These are phyloP conservation scores for Hypoxylon lienhwacheense DNA, from an alignment of 495 filamentous ascomycete species.

Conservation along the genomic window DNA sequence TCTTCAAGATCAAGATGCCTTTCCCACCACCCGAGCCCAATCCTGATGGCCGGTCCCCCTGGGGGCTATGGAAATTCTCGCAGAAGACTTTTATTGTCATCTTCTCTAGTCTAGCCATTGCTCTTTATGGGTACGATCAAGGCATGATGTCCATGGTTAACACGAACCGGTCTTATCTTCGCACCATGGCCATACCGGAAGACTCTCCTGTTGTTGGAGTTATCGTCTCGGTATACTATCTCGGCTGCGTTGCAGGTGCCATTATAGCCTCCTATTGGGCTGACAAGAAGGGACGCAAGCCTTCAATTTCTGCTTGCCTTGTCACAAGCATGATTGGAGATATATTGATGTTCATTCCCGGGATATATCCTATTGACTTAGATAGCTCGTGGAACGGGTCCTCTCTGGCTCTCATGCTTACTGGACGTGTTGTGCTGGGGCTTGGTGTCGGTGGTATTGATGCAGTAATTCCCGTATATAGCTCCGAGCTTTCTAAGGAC, in stretches of 20 bases:
- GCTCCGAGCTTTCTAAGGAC: slow-evolving; percentile 54
- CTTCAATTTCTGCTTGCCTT: slow-evolving; percentile 53
- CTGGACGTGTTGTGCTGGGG: slow-evolving; percentile 57
- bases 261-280: slow-evolving; percentile 52
- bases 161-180: slow-evolving; percentile 57
- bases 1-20: no score
- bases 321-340: slow-evolving; percentile 54
- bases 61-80: background rate
- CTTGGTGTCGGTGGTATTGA: slow-evolving; percentile 62
- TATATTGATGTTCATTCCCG: slow-evolving; percentile 57
- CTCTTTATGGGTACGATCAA: slow-evolving; percentile 61
- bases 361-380: slow-evolving; percentile 41
- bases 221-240: slow-evolving; percentile 62
- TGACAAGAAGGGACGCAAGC: slow-evolving; percentile 54
- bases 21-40: background rate
- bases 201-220: slow-evolving; percentile 55
- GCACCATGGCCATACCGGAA: slow-evolving; percentile 55
- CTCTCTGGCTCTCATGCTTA: slow-evolving; percentile 53
- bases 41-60: background rate
- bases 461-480: slow-evolving; percentile 59
- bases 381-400: slow-evolving; percentile 37
- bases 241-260: slow-evolving; percentile 57
- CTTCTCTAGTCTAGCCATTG: slow-evolving; percentile 61
- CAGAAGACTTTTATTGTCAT: slow-evolving; percentile 52
- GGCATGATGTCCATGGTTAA: slow-evolving; percentile 65